Evolutionary conservation across 2,329 filamentous ascomycete species (phyloP).

Genomic region (Penicillium concentricum): DNA sequence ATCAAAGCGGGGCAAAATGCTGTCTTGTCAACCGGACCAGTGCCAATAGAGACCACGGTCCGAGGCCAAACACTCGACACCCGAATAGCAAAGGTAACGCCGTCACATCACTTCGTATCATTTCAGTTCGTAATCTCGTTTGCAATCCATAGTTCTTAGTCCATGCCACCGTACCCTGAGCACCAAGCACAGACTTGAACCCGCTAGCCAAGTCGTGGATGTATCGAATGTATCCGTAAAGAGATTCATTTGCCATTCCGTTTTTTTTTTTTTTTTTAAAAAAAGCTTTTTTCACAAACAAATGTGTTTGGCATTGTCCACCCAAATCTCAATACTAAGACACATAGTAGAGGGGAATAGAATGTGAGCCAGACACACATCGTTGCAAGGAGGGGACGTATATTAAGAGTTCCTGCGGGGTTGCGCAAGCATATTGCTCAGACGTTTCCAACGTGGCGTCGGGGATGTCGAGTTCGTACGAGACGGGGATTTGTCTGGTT

Average conservation of each 20-base stretch:
- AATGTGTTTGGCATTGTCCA: not conserved
- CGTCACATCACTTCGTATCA: not conserved
- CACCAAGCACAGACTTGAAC: not conserved
- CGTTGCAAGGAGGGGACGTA: not conserved
- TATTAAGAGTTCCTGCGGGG: conserved; percentile 25
- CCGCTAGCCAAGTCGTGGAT: not conserved
- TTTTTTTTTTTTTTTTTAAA: not conserved
- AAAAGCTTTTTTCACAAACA: not conserved
- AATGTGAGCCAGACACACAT: not conserved
- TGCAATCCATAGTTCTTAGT: not conserved
- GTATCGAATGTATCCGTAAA: conserved; percentile 1
- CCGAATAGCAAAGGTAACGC: not conserved
- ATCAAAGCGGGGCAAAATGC: not conserved
- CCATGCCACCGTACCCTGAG: not conserved
- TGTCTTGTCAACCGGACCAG: conserved; percentile 2
- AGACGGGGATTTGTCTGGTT: conserved; percentile 30
- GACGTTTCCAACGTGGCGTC: conserved; percentile 33
- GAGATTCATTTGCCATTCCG: not conserved
- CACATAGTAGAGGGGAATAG: not conserved
- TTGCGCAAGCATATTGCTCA: conserved; percentile 34
- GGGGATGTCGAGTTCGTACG: conserved; percentile 25
- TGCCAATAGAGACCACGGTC: not conserved
- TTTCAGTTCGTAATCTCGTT: conserved; percentile 10
- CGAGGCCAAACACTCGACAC: not conserved
- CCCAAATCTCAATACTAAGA: not conserved